Evolutionary conservation across 345 rosid species (phyloP).

Genomic region (Aurinia saxatilis): DNA sequence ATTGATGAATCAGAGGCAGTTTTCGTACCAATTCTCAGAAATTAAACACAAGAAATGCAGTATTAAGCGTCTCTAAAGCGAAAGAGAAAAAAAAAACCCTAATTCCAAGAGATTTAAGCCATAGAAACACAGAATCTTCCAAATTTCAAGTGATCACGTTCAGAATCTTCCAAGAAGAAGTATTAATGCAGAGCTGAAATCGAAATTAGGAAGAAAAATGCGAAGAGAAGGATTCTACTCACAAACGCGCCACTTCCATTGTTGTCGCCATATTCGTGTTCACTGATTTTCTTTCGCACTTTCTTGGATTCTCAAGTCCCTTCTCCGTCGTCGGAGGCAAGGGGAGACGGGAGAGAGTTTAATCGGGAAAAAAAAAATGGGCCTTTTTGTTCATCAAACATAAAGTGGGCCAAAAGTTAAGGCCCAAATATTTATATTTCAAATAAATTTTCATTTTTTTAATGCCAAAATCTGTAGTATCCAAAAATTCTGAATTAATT

Average conservation of each 20-base stretch:
- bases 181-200: not conserved
- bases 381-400: not conserved
- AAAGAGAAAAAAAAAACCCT: too few relatives aligned
- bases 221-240: not conserved
- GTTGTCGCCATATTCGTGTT: conserved; percentile 16
- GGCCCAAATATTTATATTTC: conserved; percentile 1
- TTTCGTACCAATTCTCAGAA: too few relatives aligned
- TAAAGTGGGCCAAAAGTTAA: not conserved
- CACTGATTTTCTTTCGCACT: conserved; percentile 4
- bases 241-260: conserved; percentile 13
- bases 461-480: too few relatives aligned
- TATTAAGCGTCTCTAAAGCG: too few relatives aligned
- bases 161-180: not conserved
- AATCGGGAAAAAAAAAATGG: not conserved
- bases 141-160: too few relatives aligned
- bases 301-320: conserved; percentile 5
- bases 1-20: too few relatives aligned
- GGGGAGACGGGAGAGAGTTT: too few relatives aligned
- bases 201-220: not conserved
- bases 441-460: too few relatives aligned
- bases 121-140: too few relatives aligned
- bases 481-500: too few relatives aligned
- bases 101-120: too few relatives aligned
- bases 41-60: too few relatives aligned
- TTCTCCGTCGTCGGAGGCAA: not conserved